Evolutionary conservation across 148 eudicot species (phyloP).

Genomic region (Camellia lanceoleosa): DNA sequence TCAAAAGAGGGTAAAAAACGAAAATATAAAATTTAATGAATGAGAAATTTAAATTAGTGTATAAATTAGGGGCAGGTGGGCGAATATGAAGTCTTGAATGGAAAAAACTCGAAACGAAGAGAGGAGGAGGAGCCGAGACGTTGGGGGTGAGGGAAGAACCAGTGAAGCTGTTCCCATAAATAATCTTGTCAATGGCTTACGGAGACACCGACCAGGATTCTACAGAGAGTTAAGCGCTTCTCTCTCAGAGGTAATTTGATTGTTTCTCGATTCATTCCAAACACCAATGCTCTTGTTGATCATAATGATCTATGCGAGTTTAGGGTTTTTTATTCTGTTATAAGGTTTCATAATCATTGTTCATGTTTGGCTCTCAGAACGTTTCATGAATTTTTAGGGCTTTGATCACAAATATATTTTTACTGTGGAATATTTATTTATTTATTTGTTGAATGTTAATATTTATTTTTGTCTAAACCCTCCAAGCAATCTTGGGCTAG

Average conservation of each 20-base stretch:
- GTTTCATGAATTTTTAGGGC: background rate
- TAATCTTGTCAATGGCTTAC: background rate
- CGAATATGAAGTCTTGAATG: too few species aligned
- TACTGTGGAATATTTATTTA: background rate
- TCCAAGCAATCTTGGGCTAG: background rate
- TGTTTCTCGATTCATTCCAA: background rate
- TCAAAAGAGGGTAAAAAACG: too few species aligned
- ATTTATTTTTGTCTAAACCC: background rate
- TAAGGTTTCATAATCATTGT: background rate
- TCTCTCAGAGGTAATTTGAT: constrained; percentile 3
- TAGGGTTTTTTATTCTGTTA: background rate
- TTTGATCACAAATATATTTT: background rate
- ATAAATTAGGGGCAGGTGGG: too few species aligned
- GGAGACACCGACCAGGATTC: background rate
- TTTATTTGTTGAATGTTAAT: too few species aligned
- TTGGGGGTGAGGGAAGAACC: too few species aligned
- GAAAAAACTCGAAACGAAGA: too few species aligned
- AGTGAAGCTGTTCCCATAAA: too few species aligned
- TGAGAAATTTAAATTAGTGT: too few species aligned
- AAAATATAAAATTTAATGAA: too few species aligned
- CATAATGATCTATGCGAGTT: background rate
- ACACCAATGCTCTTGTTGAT: background rate
- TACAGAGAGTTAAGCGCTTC: background rate
- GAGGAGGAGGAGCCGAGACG: too few species aligned
- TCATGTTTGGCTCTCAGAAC: background rate